These are phyloP conservation scores for Agaricus blazei DNA, from an alignment of 768 basidiomycete species.

Conservation along the genomic window DNA sequence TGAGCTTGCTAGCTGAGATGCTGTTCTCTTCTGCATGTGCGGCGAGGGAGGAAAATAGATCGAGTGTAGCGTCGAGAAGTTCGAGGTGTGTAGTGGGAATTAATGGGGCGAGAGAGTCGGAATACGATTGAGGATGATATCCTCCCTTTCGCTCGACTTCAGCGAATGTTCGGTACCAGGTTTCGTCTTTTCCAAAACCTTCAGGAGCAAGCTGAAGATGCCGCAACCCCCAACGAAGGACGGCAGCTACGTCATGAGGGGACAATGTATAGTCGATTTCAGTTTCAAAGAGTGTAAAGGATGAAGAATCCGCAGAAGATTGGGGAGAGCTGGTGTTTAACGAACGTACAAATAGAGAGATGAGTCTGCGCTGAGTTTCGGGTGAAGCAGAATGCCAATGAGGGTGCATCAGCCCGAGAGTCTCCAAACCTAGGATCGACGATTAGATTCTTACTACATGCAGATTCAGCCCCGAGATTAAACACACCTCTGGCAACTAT, in stretches of 20 bases:
- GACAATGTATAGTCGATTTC: constrained; percentile 63
- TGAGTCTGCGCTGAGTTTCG: constrained; percentile 59
- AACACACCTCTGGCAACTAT: constrained; percentile 60
- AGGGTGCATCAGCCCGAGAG: constrained; percentile 80
- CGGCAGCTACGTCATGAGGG: constrained; percentile 74
- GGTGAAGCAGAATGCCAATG: constrained; percentile 78
- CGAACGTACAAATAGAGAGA: constrained; percentile 69
- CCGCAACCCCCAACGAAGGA: constrained; percentile 76
- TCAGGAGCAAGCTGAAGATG: constrained; percentile 60
- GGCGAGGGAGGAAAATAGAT: constrained; percentile 64
- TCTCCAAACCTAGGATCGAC: constrained; percentile 58
- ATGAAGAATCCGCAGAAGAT: constrained; percentile 40
- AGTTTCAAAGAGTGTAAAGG: constrained; percentile 52
- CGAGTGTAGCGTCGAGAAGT: constrained; percentile 51
- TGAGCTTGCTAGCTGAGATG: constrained; percentile 73
- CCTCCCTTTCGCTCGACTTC: constrained; percentile 50
- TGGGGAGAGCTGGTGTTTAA: constrained; percentile 47
- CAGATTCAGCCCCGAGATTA: constrained; percentile 6
- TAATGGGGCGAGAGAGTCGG: constrained; percentile 53
- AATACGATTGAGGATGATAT: constrained; percentile 64
- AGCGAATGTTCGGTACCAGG: constrained; percentile 66
- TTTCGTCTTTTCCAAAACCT: constrained; percentile 56
- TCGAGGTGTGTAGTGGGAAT: constrained; percentile 55
- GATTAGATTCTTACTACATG: constrained; percentile 3
- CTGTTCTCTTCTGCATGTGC: constrained; percentile 69